A percentile compares a stretch with the other conserved stretches of the same genome.
These are phyloP conservation scores for Davidsoniella eucalypti DNA, from an alignment of 2,329 filamentous ascomycete genomes.

Conservation along the genomic window DNA sequence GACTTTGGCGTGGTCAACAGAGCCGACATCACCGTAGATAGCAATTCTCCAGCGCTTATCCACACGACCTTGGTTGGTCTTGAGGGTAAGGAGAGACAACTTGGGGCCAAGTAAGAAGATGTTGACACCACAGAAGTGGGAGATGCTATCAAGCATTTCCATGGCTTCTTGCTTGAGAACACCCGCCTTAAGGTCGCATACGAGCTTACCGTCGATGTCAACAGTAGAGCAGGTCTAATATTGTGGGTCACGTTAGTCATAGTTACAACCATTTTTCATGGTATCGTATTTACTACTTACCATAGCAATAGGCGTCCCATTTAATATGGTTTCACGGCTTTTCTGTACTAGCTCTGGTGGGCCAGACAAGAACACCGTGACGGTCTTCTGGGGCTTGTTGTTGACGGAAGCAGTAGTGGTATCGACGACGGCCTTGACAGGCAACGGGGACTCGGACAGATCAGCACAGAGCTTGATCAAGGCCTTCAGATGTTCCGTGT, in stretches of 20 bases:
- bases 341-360: slow-evolving; percentile 76
- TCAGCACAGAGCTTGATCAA: slow-evolving; percentile 68
- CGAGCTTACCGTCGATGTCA: slow-evolving; percentile 80
- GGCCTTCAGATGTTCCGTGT: slow-evolving; percentile 69
- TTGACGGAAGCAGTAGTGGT: slow-evolving; percentile 65
- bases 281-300: slow-evolving; percentile 37
- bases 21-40: slow-evolving; percentile 91
- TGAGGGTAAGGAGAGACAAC: slow-evolving; percentile 58
- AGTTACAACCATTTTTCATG: neutral
- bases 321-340: slow-evolving; percentile 76
- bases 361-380: slow-evolving; percentile 82
- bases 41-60: slow-evolving; percentile 84
- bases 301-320: slow-evolving; percentile 81
- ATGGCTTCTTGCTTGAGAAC: slow-evolving; percentile 61
- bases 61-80: slow-evolving; percentile 62
- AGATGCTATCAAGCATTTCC: slow-evolving; percentile 73
- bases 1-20: slow-evolving; percentile 92
- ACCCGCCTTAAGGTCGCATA: slow-evolving; percentile 54
- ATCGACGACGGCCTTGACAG: slow-evolving; percentile 63
- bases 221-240: slow-evolving; percentile 75
- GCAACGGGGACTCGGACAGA: slow-evolving; percentile 52
- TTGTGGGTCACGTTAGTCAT: neutral
- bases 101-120: slow-evolving; percentile 92
- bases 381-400: slow-evolving; percentile 49
- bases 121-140: slow-evolving; percentile 80